Evolutionary conservation across 2,329 filamentous ascomycete genomes (phyloP).

Genomic region (Colletotrichum tropicale): DNA sequence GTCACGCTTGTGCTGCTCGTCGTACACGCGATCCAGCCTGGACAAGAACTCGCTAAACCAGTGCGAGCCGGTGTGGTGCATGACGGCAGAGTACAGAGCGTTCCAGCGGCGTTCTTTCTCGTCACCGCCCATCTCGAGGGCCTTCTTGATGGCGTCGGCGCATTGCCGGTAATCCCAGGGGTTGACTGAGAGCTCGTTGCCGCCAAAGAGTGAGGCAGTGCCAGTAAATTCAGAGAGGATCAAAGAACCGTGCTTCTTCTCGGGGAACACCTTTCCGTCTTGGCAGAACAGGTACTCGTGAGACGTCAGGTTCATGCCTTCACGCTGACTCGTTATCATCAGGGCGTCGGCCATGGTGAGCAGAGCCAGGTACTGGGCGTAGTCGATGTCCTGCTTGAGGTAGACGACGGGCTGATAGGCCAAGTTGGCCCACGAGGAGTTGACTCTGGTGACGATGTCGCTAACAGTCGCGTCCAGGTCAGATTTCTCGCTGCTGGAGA

Average conservation of each 20-base stretch:
- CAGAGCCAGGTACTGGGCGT: conserved; percentile 90
- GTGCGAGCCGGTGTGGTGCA: conserved; percentile 80
- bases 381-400: conserved; percentile 92
- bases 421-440: conserved; percentile 87
- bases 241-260: conserved; percentile 84
- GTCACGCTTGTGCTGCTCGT: conserved; percentile 84
- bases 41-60: conserved; percentile 83
- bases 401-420: conserved; percentile 94
- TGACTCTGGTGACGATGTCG: conserved; percentile 93
- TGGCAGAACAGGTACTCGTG: conserved; percentile 96
- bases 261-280: conserved; percentile 72
- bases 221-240: conserved; percentile 97
- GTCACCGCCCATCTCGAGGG: conserved; percentile 77
- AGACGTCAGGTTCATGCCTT: conserved; percentile 96
- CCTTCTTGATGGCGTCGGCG: conserved; percentile 82
- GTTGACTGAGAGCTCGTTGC: conserved; percentile 84
- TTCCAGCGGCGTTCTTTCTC: conserved; percentile 80
- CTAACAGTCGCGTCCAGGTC: conserved; percentile 89
- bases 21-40: conserved; percentile 75
- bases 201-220: conserved; percentile 82
- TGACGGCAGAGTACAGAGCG: conserved; percentile 74
- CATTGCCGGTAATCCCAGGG: conserved; percentile 94
- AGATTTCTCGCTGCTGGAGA: conserved; percentile 85
- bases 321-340: conserved; percentile 93
- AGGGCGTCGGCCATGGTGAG: conserved; percentile 88